phyloP scores from a whole-genome alignment of 2,329 filamentous ascomycete genomes.

The Biscogniauxia marginata region DNA sequence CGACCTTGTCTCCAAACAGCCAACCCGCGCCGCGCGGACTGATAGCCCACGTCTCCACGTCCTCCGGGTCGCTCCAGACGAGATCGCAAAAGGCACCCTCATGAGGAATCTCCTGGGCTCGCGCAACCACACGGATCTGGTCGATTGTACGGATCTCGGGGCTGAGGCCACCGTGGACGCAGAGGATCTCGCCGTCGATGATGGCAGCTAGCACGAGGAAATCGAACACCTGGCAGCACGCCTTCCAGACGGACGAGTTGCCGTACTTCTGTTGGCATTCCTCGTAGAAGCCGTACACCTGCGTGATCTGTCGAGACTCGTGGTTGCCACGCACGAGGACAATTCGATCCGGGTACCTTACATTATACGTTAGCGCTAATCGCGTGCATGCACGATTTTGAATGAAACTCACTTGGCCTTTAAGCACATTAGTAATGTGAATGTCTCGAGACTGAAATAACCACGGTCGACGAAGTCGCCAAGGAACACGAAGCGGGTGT shows the following conservation, averaged over 20 bases:
- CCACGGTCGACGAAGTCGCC: constrained; percentile 97
- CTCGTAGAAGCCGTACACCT: constrained; percentile 98
- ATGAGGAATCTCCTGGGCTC: constrained; percentile 96
- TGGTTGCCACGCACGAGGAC: constrained; percentile 97
- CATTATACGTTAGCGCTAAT: constrained; percentile 33
- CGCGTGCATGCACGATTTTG: not conserved
- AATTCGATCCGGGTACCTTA: constrained; percentile 91
- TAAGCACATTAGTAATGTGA: constrained; percentile 92
- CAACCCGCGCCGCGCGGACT: constrained; percentile 96
- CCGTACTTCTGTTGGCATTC: constrained; percentile 98
- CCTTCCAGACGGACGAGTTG: constrained; percentile 99
- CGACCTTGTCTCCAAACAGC: constrained; percentile 95
- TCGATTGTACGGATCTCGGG: constrained; percentile 96
- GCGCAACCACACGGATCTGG: constrained; percentile 97
- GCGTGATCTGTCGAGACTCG: constrained; percentile 94
- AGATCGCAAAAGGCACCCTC: constrained; percentile 98
- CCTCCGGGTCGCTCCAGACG: constrained; percentile 97
- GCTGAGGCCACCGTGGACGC: constrained; percentile 88
- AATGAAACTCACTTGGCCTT: constrained; percentile 61
- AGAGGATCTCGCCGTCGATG: constrained; percentile 97
- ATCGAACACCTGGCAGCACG: constrained; percentile 99
- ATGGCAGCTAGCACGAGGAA: constrained; percentile 95
- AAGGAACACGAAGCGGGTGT: constrained; percentile 59
- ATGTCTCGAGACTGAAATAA: constrained; percentile 97
- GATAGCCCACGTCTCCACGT: constrained; percentile 93